These are phyloP conservation scores for Kodamaea plutei DNA, from an alignment of 1,139 yeast genomes.

Conservation along the genomic window DNA sequence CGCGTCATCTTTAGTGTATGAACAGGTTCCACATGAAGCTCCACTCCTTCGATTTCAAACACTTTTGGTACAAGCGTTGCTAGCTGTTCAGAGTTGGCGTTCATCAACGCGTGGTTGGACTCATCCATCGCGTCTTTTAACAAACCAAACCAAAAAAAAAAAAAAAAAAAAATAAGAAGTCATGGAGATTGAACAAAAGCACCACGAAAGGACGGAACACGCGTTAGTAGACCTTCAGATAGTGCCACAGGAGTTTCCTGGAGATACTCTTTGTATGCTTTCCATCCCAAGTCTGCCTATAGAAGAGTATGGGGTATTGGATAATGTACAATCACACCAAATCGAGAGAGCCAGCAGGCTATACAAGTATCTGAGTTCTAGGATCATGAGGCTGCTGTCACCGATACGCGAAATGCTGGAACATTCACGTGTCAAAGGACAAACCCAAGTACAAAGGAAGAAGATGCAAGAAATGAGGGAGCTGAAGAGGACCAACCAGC, in stretches of 20 bases:
- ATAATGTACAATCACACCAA: constrained; percentile 9
- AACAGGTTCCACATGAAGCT: constrained; percentile 11
- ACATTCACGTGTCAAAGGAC: too few species aligned
- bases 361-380: constrained; percentile 7
- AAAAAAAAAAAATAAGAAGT: background rate
- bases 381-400: too few species aligned
- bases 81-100: constrained; percentile 14
- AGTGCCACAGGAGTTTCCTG: constrained; percentile 11
- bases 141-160: background rate
- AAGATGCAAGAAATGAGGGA: constrained; percentile 27
- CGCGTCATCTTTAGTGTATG: constrained; percentile 10
- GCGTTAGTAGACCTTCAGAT: too few species aligned
- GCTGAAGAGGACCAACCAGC: constrained; percentile 23
- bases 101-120: constrained; percentile 18
- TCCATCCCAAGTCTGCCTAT: constrained; percentile 13
- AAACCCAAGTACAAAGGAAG: too few species aligned
- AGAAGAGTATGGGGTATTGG: constrained; percentile 6
- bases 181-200: constrained; percentile 8
- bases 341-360: constrained; percentile 8
- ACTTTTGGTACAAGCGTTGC: constrained; percentile 10
- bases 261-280: constrained; percentile 11
- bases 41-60: constrained; percentile 11
- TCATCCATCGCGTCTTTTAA: constrained; percentile 16
- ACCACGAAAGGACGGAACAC: too few species aligned
- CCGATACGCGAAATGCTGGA: too few species aligned